Conservation (phyloP, 2,329 filamentous ascomycete species). For the Penicillium fuscoglaucum region DNA sequence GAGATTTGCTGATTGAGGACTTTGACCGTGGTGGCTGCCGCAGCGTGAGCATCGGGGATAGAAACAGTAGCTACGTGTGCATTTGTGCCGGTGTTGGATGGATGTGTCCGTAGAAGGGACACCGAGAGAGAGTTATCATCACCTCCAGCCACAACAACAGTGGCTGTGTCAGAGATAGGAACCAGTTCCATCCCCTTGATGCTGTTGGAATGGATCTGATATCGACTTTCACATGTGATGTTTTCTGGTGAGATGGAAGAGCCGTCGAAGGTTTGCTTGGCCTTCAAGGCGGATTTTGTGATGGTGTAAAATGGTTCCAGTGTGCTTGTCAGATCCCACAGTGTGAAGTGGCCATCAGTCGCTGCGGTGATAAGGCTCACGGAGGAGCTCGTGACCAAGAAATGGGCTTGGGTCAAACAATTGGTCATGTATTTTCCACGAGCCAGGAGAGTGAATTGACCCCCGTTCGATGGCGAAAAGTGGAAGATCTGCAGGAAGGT, state of each 20-base stretch:
- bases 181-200: constrained; percentile 61
- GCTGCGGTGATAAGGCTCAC: constrained; percentile 60
- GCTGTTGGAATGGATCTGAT: constrained; percentile 73
- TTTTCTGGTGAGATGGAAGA: constrained; percentile 16
- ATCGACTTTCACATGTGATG: constrained; percentile 39
- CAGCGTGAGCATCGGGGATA: constrained; percentile 47
- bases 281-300: constrained; percentile 16
- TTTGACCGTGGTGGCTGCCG: constrained; percentile 45
- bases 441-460: constrained; percentile 48
- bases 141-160: constrained; percentile 71
- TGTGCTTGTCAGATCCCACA: constrained; percentile 54
- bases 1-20: constrained; percentile 24
- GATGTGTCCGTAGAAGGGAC: constrained; percentile 42
- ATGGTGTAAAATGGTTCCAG: constrained; percentile 34
- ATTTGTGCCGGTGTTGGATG: constrained; percentile 9
- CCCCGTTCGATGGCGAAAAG: constrained; percentile 31
- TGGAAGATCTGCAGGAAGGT: constrained; percentile 46
- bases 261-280: constrained; percentile 28
- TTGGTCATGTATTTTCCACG: constrained; percentile 66
- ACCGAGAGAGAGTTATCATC: constrained; percentile 82
- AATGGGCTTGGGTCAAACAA: constrained; percentile 68
- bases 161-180: constrained; percentile 32
- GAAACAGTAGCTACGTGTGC: constrained; percentile 34
- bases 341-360: constrained; percentile 74
- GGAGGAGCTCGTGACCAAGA: constrained; percentile 47